Evolutionary conservation across 176 grass and related monocot species (phyloP).

Genomic region (Elaeis guineensis): DNA sequence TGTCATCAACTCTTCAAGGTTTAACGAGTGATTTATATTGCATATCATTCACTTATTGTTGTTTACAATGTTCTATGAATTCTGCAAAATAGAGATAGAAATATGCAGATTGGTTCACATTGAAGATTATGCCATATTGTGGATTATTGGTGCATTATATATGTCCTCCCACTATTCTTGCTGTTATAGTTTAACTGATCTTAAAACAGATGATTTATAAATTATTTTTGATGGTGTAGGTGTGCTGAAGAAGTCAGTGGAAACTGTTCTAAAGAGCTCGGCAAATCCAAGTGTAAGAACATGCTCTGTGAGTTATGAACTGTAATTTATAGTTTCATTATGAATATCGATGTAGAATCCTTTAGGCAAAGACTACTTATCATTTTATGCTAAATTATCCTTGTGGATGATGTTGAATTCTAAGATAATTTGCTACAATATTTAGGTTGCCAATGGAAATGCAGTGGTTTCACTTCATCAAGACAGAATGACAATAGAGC

Average conservation of each 20-base stretch:
- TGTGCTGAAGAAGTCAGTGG: constrained; percentile 64
- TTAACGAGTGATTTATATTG: no score
- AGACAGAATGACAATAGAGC: constrained; percentile 50
- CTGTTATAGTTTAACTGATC: no score
- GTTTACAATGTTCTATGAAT: no score
- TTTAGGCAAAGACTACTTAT: neutral
- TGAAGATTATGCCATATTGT: no score
- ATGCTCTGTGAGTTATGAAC: constrained; percentile 34
- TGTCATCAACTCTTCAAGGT: no score
- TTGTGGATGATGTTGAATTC: constrained; percentile 15
- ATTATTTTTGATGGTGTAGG: constrained; percentile 32
- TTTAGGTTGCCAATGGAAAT: constrained; percentile 53
- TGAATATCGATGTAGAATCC: neutral
- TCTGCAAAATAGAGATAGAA: no score
- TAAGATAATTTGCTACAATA: constrained; percentile 19
- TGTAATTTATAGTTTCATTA: constrained; percentile 14
- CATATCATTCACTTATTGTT: no score
- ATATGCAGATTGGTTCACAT: no score
- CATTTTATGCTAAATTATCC: constrained; percentile 6
- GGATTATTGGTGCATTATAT: no score
- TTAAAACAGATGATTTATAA: neutral
- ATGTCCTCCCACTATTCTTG: no score
- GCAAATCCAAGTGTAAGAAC: constrained; percentile 20
- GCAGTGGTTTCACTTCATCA: constrained; percentile 19
- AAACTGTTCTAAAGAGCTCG: constrained; percentile 27